Evolutionary conservation across 176 grass and related monocot genomes (phyloP), one percentile per base, ranked within the genome.

Genomic region (Metroxylon sagu): DNA sequence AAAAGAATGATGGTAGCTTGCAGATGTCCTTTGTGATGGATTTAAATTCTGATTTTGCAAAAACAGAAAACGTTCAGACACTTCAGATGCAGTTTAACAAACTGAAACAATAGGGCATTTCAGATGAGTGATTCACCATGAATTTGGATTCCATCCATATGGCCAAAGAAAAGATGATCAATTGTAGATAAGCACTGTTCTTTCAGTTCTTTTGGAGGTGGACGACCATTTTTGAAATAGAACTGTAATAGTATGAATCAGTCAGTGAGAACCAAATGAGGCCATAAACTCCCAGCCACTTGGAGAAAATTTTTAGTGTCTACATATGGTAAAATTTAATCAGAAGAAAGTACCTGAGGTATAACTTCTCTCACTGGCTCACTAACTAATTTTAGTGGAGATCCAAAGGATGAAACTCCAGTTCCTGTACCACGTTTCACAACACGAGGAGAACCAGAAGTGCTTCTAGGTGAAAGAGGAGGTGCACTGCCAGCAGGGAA

Each of bases 401-500:
- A 98, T 54, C 81, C 84, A 70, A 98, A 83, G 12, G 88, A 76
- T 29, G 94, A 92, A 39, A 82, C 73, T 55, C 82, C 94, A 80
- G 74, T 76, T 66, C 68, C 68, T 68, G 79, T 43, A 53, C 73
- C 78, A 67, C 94, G 84, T 17, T 85, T 85, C 53, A 85, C 49
- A 81, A 89, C 63, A 58, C 94, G 82, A 66, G 94, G 94, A 56
- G 94, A 98, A 49, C 94, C 89, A 75, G 88, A 72, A 12, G 76
- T 85, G 53, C 94, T 98, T 68, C 88, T 87, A 28, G 94, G 94
- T 60, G 94, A 98, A 66, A 98, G 94, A 55, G 94, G 94, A 55
- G 94, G 93, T 28, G 82, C 94, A 78, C 94, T 89, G 48, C 94
- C 94, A 58, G 88, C 94, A 57, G 94, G 88, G 71, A 98, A 98